These are phyloP conservation scores for Leccinum subtestaceum DNA, from an alignment of 768 basidiomycete genomes.

Conservation along the genomic window DNA sequence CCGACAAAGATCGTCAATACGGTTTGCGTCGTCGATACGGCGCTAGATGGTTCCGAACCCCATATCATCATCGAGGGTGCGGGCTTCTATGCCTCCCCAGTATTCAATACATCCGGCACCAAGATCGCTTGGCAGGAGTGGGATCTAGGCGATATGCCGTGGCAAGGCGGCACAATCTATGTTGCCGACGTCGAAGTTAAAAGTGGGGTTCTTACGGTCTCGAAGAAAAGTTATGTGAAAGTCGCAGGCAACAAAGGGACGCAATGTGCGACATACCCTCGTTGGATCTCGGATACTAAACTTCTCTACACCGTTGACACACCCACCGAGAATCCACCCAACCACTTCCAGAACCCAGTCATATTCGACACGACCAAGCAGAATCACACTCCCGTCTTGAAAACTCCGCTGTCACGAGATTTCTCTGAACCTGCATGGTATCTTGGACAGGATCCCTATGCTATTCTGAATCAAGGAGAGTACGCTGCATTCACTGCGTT, in stretches of 20 bases:
- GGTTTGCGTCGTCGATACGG: conserved; percentile 52
- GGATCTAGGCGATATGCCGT: conserved; percentile 66
- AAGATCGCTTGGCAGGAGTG: conserved; percentile 61
- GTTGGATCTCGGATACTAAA: conserved; percentile 42
- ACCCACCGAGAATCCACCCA: conserved; percentile 37
- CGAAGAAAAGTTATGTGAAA: conserved; percentile 21
- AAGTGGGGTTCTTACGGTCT: conserved; percentile 25
- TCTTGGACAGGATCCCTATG: conserved; percentile 20
- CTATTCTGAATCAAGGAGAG: conserved; percentile 21
- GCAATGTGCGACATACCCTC: conserved; percentile 36
- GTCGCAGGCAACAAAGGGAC: conserved; percentile 49
- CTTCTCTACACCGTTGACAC: conserved; percentile 60
- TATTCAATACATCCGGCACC: conserved; percentile 53
- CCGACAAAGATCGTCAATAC: conserved; percentile 46
- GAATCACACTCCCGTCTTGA: conserved; percentile 25
- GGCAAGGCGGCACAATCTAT: conserved; percentile 55
- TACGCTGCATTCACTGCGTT: conserved; percentile 33
- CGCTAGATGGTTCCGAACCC: conserved; percentile 20
- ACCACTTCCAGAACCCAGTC: conserved; percentile 48
- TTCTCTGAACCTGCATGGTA: conserved; percentile 22
- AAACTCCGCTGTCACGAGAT: conserved; percentile 19
- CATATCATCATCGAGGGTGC: conserved; percentile 48
- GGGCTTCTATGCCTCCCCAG: conserved; percentile 64
- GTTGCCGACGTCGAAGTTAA: conserved; percentile 39
- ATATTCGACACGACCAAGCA: conserved; percentile 26